These are phyloP conservation scores for Scedosporium aurantiacum DNA, from an alignment of 2,329 filamentous ascomycete species.

Conservation along the genomic window DNA sequence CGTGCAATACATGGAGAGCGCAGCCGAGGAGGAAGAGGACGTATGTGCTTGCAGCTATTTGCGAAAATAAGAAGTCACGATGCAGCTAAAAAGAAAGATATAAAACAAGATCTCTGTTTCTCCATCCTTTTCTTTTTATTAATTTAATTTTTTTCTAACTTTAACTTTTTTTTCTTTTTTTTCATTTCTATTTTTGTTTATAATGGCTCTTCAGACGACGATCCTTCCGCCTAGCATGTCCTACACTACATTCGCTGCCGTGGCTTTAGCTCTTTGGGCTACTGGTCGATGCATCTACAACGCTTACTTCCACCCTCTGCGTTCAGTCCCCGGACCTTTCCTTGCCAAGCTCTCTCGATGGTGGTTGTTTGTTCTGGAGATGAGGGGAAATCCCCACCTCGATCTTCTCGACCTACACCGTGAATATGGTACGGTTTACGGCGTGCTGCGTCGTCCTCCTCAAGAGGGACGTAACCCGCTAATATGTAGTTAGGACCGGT, in stretches of 20 bases:
- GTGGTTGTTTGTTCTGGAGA: slow-evolving; percentile 8
- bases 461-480: not conserved
- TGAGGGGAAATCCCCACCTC: not conserved
- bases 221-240: not conserved
- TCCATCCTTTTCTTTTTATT: too few species aligned
- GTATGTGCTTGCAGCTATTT: too few species aligned
- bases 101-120: too few species aligned
- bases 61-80: too few species aligned
- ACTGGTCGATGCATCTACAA: not conserved
- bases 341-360: slow-evolving; percentile 5
- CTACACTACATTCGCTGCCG: not conserved
- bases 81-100: too few species aligned
- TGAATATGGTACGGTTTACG: slow-evolving; percentile 1
- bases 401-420: slow-evolving; percentile 1
- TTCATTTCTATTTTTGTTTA: too few species aligned
- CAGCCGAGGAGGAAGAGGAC: too few species aligned
- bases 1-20: too few species aligned
- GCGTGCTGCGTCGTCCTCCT: not conserved
- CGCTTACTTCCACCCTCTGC: slow-evolving; percentile 3
- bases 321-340: slow-evolving; percentile 5
- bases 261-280: not conserved
- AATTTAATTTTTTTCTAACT: too few species aligned
- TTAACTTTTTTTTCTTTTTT: too few species aligned
- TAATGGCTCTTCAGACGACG: too few species aligned
- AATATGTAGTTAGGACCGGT: slow-evolving; percentile 3